phyloP scores from a whole-genome alignment of 2,329 filamentous ascomycete species.

The Pseudocercospora cruenta region DNA sequence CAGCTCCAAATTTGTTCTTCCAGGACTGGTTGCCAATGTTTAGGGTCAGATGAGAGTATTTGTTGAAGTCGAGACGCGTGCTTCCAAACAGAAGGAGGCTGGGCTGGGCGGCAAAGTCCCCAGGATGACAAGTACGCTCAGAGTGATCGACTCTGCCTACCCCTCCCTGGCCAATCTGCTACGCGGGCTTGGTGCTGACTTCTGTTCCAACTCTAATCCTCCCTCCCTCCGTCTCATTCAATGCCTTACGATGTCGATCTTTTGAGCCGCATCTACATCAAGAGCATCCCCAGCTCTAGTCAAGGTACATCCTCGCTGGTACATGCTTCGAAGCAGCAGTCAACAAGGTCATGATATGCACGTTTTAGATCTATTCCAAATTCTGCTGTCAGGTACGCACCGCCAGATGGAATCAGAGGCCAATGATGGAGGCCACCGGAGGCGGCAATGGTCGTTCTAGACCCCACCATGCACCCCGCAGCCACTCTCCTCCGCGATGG shows the following conservation, averaged over 20 bases:
- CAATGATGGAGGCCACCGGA: conserved; percentile 12
- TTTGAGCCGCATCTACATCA: background rate
- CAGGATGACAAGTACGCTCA: background rate
- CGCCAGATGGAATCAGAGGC: conserved; percentile 1
- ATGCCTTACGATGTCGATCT: background rate
- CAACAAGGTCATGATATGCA: conserved; percentile 9
- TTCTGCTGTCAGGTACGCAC: conserved; percentile 12
- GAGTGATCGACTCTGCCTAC: background rate
- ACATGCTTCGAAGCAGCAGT: conserved; percentile 11
- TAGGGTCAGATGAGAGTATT: too few species aligned
- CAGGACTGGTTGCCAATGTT: too few species aligned
- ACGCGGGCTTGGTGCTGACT: background rate
- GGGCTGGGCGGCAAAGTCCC: background rate
- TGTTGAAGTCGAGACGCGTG: too few species aligned
- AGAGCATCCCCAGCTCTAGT: background rate
- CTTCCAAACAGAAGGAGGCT: too few species aligned
- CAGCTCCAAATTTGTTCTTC: too few species aligned
- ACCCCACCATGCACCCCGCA: conserved; percentile 28
- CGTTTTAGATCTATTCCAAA: conserved; percentile 25
- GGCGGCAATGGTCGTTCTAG: conserved; percentile 21
- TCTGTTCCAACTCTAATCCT: background rate
- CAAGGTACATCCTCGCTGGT: conserved; percentile 15
- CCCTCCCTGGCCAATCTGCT: background rate
- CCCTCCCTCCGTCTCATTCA: background rate
- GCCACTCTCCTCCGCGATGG: conserved; percentile 11